Evolutionary conservation across 441 rosid genomes (phyloP), one percentile per base, ranked within the genome.

Genomic region (Populus hybrid): DNA sequence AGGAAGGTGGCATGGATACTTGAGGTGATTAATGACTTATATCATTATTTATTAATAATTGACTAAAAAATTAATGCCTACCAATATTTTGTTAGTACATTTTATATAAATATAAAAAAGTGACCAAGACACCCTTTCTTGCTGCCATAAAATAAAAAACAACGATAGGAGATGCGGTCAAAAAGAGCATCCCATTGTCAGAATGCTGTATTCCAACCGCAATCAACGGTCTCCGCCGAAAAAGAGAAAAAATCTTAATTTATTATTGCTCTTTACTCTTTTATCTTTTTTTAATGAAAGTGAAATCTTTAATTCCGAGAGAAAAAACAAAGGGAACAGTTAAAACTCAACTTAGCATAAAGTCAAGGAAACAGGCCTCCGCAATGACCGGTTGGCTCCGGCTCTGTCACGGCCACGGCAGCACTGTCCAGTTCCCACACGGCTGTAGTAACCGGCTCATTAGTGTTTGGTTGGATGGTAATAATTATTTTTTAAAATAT

Each of bases 221-320:
- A 95, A 93, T 95, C 93, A 91, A 92, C 99, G 97, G 98, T 78
- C 88, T 81, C 85, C 90, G 89, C 91, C 90, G 87, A 85, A 86
- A 86, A 83, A 61, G 73, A 73, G 83, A 81, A 12, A n/a, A 11
- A 36, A 28, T 6, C 23, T 40, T 70, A n/a, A 67, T 26, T 73
- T 68, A 59, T 76, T 30, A 3, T 34, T 21, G 24, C 0, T 4
- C 3, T 30, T 61, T 69, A 24, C 12, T 4, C 8, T 4, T 61
- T 35, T 21, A 11, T 57, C 24, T 32, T 69, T 67, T 46, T 42
- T 67, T 40, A 34, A 18, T 73, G 12, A 9, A 42, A 16, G 11
- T 11, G 21, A 50, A 63, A 16, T 57, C 4, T 67, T 18, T 26
- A 9, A 21, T n/a, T 63, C 8, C 11, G 5, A 10, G 42, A 68